These are phyloP conservation scores for Yamadazyma phyllophila DNA, from an alignment of 805 yeast genomes.

Conservation along the genomic window DNA sequence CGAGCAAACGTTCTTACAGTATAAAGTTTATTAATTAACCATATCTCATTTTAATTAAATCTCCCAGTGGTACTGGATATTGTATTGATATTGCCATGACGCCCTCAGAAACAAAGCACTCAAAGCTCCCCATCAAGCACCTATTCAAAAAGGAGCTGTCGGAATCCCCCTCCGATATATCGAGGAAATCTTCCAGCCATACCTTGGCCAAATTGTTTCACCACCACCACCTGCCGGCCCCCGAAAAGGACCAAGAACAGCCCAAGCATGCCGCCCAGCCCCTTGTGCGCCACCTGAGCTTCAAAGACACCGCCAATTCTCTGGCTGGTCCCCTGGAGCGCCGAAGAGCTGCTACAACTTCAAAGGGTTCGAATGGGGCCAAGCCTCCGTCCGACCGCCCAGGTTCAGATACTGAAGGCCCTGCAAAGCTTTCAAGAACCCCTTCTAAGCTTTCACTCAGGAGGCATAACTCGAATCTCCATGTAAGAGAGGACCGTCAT, in stretches of 20 bases:
- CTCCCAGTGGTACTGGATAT: not conserved
- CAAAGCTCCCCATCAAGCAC: constrained; percentile 11
- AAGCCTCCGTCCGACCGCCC: not conserved
- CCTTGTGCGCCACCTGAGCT: not conserved
- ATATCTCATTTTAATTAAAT: not conserved
- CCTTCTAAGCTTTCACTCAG: constrained; percentile 20
- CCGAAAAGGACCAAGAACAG: not conserved
- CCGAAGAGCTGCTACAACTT: not conserved
- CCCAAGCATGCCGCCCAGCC: too few relatives aligned
- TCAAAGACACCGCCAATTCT: not conserved
- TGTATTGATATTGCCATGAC: not conserved
- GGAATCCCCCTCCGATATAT: constrained; percentile 6
- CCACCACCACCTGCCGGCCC: constrained; percentile 11
- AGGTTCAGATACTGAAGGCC: not conserved
- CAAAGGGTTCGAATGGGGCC: not conserved
- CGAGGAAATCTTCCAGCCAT: constrained; percentile 9
- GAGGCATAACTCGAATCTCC: constrained; percentile 17
- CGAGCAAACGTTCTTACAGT: not conserved
- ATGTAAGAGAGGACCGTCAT: constrained; percentile 6
- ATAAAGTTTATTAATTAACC: constrained; percentile 1
- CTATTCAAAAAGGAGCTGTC: constrained; percentile 22
- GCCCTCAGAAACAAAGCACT: constrained; percentile 7
- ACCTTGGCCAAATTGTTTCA: constrained; percentile 23
- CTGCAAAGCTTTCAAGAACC: constrained; percentile 40
- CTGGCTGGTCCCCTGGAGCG: too few relatives aligned